Base-by-base conservation (phyloP, 345 rosid species). In the Arabidopsis arenosa region DNA sequence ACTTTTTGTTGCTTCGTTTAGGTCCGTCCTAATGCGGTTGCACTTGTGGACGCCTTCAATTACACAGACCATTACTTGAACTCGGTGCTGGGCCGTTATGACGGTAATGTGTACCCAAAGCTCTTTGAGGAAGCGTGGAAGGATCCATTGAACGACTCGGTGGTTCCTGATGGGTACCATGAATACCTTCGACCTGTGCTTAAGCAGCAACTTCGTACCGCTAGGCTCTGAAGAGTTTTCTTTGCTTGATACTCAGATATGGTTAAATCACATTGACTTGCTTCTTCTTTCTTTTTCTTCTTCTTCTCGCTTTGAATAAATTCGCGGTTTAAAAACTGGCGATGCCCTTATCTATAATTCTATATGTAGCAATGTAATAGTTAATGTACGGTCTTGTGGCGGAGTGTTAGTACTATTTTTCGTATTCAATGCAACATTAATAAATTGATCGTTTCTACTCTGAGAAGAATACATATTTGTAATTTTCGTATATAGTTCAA, bases 11-110 rank as follows among this genome's bases (percentile, higher is more conserved):
- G 56, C 12, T 30, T 35, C 52, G 32, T 60, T 33, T 64, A 93
- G 99, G 83, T 88, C 70, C 99, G 99, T 47, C 98, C 97, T 32
- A 93, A 96, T 71, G 99, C 98, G 13, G 81, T 95, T 48, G 88
- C 90, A 2, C 93, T 95, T 9, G 97, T 93, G 6, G 99, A 95
- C 64, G 88, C 98, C 7, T 95, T 93, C 77, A 89, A 89, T 57
- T 93, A 93, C 88, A 92, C 99, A 0, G 97, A 95, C 85, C 97
- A 93, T 81, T 89, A 63, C 83, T 89, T 95, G 21, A 83, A 87
- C 33, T 95, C 99, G 1, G 67, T 85, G 61, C 98, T 95, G 9
- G 98, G 98, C 4, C 81, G 98, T 57, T 95, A 83, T 10, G 98
- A 95, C 18, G 99, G 99, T 60, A 89, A 93, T 15, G 97, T 93